These are phyloP conservation scores for Dothistroma septosporum DNA, from an alignment of 2,329 filamentous ascomycete species.

Conservation along the genomic window DNA sequence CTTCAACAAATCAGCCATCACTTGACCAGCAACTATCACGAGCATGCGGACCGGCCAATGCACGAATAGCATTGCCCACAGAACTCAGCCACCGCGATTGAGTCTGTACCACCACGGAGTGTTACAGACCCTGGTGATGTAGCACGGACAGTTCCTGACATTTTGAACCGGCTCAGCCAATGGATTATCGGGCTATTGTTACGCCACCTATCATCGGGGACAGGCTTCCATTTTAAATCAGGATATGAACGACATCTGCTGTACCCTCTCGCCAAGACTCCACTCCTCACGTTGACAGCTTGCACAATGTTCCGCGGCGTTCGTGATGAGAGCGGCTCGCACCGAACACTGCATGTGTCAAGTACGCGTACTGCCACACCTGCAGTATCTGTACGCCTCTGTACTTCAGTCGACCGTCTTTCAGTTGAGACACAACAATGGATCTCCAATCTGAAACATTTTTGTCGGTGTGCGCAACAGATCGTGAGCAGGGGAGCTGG, in stretches of 20 bases:
- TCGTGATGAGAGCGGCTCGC: conserved; percentile 15
- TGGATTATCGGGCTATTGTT: background rate
- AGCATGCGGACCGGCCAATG: background rate
- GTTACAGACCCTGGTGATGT: background rate
- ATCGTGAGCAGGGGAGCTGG: conserved; percentile 16
- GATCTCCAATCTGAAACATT: conserved; percentile 24
- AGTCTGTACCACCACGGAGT: background rate
- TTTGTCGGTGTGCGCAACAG: conserved; percentile 18
- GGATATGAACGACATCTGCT: conserved; percentile 12
- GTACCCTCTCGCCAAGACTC: conserved; percentile 10
- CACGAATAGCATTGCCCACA: background rate
- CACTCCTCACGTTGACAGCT: conserved; percentile 24
- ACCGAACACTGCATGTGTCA: conserved; percentile 21
- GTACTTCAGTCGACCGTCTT: conserved; percentile 16
- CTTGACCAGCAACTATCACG: background rate
- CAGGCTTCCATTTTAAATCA: conserved; percentile 11
- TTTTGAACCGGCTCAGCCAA: background rate
- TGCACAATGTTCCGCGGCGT: conserved; percentile 8
- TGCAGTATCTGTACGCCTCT: conserved; percentile 14
- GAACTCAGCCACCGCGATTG: background rate
- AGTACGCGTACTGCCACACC: conserved; percentile 16
- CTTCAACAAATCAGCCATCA: background rate
- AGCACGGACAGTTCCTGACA: conserved; percentile 1
- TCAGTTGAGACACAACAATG: conserved; percentile 21
- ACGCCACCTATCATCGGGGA: conserved; percentile 12